phyloP scores from a whole-genome alignment of 352 stramenopile genomes.

The Halophytophthora batemanensis region DNA sequence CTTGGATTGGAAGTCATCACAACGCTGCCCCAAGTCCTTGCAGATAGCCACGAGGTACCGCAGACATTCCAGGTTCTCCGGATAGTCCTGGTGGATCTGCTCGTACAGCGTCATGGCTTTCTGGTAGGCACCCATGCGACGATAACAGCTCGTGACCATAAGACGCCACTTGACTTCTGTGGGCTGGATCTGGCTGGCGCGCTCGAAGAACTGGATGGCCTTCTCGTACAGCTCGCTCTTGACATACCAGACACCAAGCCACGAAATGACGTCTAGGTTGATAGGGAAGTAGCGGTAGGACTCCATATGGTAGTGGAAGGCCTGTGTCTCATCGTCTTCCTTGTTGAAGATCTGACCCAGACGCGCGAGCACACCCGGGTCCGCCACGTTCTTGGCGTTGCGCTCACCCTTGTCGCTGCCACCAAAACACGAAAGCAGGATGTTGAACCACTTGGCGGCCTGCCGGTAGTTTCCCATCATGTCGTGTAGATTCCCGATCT shows the following conservation, averaged over 20 bases:
- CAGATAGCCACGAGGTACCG: slow-evolving; percentile 92
- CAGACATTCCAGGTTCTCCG: slow-evolving; percentile 92
- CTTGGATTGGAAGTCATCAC: slow-evolving; percentile 91
- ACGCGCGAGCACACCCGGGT: slow-evolving; percentile 77
- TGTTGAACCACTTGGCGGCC: slow-evolving; percentile 94
- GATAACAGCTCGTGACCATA: slow-evolving; percentile 96
- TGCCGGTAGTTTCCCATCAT: slow-evolving; percentile 85
- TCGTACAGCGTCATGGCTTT: slow-evolving; percentile 93
- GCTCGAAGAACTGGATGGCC: slow-evolving; percentile 95
- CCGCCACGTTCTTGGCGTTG: slow-evolving; percentile 63
- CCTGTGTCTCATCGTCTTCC: slow-evolving; percentile 91
- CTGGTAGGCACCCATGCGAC: slow-evolving; percentile 92
- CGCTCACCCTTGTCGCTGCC: slow-evolving; percentile 62
- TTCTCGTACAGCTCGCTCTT: slow-evolving; percentile 97
- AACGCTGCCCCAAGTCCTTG: slow-evolving; percentile 91
- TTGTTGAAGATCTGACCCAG: slow-evolving; percentile 95
- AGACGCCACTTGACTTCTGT: slow-evolving; percentile 96
- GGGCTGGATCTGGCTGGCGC: slow-evolving; percentile 92
- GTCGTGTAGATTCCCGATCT: slow-evolving; percentile 95
- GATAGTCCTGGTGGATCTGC: slow-evolving; percentile 93
- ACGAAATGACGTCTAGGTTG: slow-evolving; percentile 96
- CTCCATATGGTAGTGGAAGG: slow-evolving; percentile 96
- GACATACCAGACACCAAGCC: slow-evolving; percentile 96
- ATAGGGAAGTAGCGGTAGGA: slow-evolving; percentile 94
- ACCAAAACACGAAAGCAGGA: slow-evolving; percentile 91